Evolutionary conservation across 2,329 filamentous ascomycete genomes (phyloP).

Genomic region (Ophiocordyceps sinensis): DNA sequence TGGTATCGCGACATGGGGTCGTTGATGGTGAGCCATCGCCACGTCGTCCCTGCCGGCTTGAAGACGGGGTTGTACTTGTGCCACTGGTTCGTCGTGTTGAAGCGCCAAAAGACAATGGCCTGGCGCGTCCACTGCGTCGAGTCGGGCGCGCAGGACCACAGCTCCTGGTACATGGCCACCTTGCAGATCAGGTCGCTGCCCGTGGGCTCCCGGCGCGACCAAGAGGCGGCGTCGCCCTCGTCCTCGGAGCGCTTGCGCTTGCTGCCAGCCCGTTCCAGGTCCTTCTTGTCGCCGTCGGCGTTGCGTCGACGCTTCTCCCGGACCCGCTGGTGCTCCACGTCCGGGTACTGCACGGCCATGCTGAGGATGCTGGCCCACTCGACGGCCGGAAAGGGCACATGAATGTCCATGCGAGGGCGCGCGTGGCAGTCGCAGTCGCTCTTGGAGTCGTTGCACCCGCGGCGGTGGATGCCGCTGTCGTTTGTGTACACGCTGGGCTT

Average conservation of each 20-base stretch:
- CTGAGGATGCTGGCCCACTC: conserved; percentile 45
- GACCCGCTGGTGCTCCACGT: conserved; percentile 23
- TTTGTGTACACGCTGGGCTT: conserved; percentile 31
- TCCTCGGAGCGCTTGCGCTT: conserved; percentile 26
- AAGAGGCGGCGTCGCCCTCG: conserved; percentile 24
- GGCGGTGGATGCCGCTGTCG: conserved; percentile 36
- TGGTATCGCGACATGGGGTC: conserved; percentile 45
- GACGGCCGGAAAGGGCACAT: conserved; percentile 42
- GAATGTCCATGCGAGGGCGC: conserved; percentile 31
- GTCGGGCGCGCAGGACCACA: conserved; percentile 40
- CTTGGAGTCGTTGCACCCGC: conserved; percentile 33
- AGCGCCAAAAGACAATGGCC: conserved; percentile 49
- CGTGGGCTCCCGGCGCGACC: conserved; percentile 24
- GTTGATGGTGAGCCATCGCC: conserved; percentile 47
- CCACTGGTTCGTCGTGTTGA: conserved; percentile 37
- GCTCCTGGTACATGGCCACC: conserved; percentile 54
- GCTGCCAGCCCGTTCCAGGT: conserved; percentile 18
- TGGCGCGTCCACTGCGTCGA: conserved; percentile 39
- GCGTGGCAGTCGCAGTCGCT: conserved; percentile 36
- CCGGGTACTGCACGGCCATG: conserved; percentile 37
- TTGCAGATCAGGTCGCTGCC: conserved; percentile 43
- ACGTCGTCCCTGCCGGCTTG: conserved; percentile 39
- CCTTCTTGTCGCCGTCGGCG: conserved; percentile 20
- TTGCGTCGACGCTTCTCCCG: conserved; percentile 21
- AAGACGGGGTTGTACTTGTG: conserved; percentile 32